A percentile compares a stretch with the other conserved stretches of the same genome.
Evolutionary conservation across 1,284 basidiomycete species (phyloP).

Genomic region (Exsudoporus floridanus): DNA sequence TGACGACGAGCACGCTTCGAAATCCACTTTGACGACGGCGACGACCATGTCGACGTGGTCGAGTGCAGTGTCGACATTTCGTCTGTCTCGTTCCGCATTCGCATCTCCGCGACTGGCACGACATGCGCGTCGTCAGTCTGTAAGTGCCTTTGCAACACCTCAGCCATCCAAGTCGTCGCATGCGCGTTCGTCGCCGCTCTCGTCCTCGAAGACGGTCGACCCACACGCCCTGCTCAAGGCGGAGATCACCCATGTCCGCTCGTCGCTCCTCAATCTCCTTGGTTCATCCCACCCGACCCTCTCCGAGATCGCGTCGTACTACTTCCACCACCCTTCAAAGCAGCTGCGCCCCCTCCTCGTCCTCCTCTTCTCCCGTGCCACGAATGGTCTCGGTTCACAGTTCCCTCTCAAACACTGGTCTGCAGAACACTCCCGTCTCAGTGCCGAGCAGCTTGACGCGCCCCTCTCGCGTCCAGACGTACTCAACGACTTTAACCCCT

Average conservation of each 20-base stretch:
- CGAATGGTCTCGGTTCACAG: constrained; percentile 71
- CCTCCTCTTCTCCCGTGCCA: constrained; percentile 88
- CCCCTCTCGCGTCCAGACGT: constrained; percentile 73
- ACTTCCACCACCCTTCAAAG: constrained; percentile 87
- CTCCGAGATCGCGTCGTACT: constrained; percentile 88
- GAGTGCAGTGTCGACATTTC: constrained; percentile 16
- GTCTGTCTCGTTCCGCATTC: constrained; percentile 12
- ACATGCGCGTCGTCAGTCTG: constrained; percentile 26
- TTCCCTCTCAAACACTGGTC: constrained; percentile 50
- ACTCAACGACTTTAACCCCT: constrained; percentile 84
- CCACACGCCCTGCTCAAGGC: constrained; percentile 69
- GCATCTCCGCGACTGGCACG: constrained; percentile 6
- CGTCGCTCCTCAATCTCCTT: constrained; percentile 76
- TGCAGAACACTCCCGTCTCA: constrained; percentile 43
- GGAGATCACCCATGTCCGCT: constrained; percentile 76
- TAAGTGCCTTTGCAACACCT: constrained; percentile 29
- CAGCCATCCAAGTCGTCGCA: constrained; percentile 13
- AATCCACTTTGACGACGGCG: constrained; percentile 7
- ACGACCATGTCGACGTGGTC: constrained; percentile 27
- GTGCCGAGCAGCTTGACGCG: constrained; percentile 58
- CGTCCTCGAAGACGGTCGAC: constrained; percentile 40
- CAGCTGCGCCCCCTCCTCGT: constrained; percentile 91
- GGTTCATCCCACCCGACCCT: constrained; percentile 89
- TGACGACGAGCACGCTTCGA: background rate
- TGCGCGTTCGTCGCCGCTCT: constrained; percentile 14